phyloP scores from a whole-genome alignment of 176 grass and related monocot genomes.

The Areca catechu region DNA sequence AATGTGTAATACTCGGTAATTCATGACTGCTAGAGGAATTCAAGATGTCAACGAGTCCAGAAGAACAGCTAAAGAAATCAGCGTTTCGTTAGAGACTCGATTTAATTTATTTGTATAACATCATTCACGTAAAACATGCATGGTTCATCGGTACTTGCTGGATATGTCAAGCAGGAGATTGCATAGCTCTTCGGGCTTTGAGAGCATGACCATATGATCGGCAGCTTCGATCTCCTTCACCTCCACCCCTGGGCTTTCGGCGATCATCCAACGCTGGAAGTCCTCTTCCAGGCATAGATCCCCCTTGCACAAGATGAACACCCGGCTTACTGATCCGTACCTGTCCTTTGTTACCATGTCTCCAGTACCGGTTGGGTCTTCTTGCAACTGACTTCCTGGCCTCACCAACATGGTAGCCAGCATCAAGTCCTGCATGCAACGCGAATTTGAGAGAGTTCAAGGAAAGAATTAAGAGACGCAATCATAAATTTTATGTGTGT shows the following conservation, averaged over 20 bases:
- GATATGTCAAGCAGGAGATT: background rate
- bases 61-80: conserved; percentile 21
- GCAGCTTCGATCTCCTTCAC: conserved; percentile 19
- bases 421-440: conserved; percentile 20
- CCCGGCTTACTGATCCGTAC: background rate
- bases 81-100: background rate
- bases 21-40: too few relatives aligned
- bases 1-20: too few relatives aligned
- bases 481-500: background rate
- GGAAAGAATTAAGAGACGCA: background rate
- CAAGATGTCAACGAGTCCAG: too few relatives aligned
- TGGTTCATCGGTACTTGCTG: too few relatives aligned
- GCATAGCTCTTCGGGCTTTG: conserved; percentile 12
- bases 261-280: conserved; percentile 15
- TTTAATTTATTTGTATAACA: too few relatives aligned
- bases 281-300: conserved; percentile 11
- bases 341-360: background rate
- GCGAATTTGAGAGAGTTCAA: too few relatives aligned
- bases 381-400: background rate
- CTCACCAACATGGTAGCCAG: conserved; percentile 11
- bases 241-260: conserved; percentile 16
- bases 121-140: too few relatives aligned
- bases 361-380: background rate
- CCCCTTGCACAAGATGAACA: conserved; percentile 15
- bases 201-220: conserved; percentile 34